Evolutionary conservation across 805 yeast genomes (phyloP), one percentile per base, ranked within the genome.

Genomic region (Komagataella populi): DNA sequence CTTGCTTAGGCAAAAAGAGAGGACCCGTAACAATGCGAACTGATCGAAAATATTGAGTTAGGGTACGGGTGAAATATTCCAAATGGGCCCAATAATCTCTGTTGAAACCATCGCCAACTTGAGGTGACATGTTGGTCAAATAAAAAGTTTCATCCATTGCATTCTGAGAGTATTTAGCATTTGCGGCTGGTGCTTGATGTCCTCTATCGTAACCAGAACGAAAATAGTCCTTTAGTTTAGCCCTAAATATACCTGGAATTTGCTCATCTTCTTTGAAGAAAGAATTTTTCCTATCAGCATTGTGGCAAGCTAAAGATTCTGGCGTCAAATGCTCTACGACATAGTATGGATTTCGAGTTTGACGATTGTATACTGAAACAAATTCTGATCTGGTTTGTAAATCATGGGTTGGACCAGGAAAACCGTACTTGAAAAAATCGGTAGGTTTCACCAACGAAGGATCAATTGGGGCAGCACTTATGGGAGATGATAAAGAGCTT

Each of bases 11-110:
- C 51, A 93, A 73, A 63, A 83, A 93, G 51, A 93, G 70, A 1
- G 99, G 97, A 1, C 99, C 99, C 0, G 98, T 93, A 62, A 93
- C 83, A 44, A 93, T 74, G 56, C 97, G 73, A 10, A 93, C 96
- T 48, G 81, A 75, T 49, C 76, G 77, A 65, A 86, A 93, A 50
- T 72, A 71, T n/a, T 69, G 60, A 4, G 96, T 85, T 55, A 91
- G 73, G 51, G 87, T 74, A 55, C 99, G 75, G 48, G 83, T 80
- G 63, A 93, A 93, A 60, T 86, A 85, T 66, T 93, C 99, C 54
- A 93, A 80, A 64, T 89, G 96, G 0, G 98, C 95, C 99, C 99
- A 93, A 64, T 93, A 85, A 64, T 93, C 98, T 59, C 99, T 76
- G 68, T 93, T 93, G 71, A 93, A 93, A 0, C 99, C 99, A 4